A percentile compares a stretch with the other conserved stretches of the same genome.
Evolutionary conservation across 306 rosid species (phyloP).

Genomic region (Carpinus viminea): DNA sequence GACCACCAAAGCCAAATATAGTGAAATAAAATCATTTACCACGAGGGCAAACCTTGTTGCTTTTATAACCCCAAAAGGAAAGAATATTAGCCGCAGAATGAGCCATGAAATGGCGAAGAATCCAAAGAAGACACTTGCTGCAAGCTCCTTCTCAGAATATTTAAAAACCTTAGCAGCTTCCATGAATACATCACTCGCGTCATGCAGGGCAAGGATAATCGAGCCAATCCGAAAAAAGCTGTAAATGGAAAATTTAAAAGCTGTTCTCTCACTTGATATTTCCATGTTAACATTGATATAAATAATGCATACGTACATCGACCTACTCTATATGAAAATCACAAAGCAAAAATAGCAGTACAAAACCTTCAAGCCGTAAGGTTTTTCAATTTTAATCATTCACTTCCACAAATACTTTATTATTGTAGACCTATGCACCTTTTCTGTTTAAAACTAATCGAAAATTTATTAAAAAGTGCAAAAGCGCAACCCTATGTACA

Average conservation of each 20-base stretch:
- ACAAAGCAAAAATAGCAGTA: not conserved
- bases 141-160: constrained; percentile 85
- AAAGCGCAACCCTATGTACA: no score
- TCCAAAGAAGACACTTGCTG: constrained; percentile 84
- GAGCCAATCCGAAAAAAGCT: constrained; percentile 91
- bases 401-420: not conserved
- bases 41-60: constrained; percentile 73
- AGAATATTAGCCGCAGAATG: constrained; percentile 73
- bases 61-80: constrained; percentile 84
- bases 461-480: no score
- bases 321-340: not conserved
- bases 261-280: constrained; percentile 23
- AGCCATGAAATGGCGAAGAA: constrained; percentile 85
- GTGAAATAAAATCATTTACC: constrained; percentile 33
- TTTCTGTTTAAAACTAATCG: no score
- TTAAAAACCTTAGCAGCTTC: constrained; percentile 97
- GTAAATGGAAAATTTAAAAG: constrained; percentile 33
- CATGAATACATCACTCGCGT: constrained; percentile 94
- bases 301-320: constrained; percentile 11
- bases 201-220: constrained; percentile 85
- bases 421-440: not conserved
- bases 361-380: not conserved
- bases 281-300: constrained; percentile 12
- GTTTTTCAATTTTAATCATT: not conserved
- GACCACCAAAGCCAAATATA: constrained; percentile 23